These are phyloP conservation scores for Exutisphaerella laricina DNA, from an alignment of 2,329 filamentous ascomycete genomes.

Conservation along the genomic window DNA sequence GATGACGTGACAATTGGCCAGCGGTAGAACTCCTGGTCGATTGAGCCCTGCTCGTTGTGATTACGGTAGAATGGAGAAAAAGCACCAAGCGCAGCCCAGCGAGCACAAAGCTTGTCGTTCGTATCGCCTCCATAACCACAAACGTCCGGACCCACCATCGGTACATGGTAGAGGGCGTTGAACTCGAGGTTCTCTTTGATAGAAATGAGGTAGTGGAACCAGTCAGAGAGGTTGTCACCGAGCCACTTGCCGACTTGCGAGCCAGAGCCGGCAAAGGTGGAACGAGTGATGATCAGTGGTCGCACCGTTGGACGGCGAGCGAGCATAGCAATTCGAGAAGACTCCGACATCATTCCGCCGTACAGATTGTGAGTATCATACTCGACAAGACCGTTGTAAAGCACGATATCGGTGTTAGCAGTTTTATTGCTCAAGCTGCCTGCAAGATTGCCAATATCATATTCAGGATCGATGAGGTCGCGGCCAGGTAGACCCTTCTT, in stretches of 20 bases:
- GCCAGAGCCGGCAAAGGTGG: constrained; percentile 69
- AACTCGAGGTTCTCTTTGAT: constrained; percentile 43
- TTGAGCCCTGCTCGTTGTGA: constrained; percentile 53
- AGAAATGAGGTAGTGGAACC: constrained; percentile 41
- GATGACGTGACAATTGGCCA: constrained; percentile 60
- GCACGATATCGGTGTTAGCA: constrained; percentile 61
- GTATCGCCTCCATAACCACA: constrained; percentile 69
- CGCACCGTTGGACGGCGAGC: constrained; percentile 57
- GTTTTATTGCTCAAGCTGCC: constrained; percentile 43
- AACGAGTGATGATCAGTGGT: constrained; percentile 68
- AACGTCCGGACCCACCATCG: constrained; percentile 55
- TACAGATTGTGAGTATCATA: constrained; percentile 77
- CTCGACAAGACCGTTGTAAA: constrained; percentile 60
- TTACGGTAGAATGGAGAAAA: constrained; percentile 73
- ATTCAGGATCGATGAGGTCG: constrained; percentile 59
- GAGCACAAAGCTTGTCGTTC: constrained; percentile 63
- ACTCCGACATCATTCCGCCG: constrained; percentile 66
- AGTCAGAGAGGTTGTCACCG: constrained; percentile 49
- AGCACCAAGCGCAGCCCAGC: constrained; percentile 69
- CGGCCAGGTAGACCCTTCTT: constrained; percentile 54
- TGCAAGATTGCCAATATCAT: constrained; percentile 59
- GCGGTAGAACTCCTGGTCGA: constrained; percentile 67
- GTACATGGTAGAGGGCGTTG: constrained; percentile 44
- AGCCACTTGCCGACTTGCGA: constrained; percentile 55
- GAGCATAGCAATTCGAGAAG: constrained; percentile 62